A percentile compares a stretch with the other conserved stretches of the same genome.
Evolutionary conservation across 768 basidiomycete genomes (phyloP).

Genomic region (Hypholoma fasciculare): DNA sequence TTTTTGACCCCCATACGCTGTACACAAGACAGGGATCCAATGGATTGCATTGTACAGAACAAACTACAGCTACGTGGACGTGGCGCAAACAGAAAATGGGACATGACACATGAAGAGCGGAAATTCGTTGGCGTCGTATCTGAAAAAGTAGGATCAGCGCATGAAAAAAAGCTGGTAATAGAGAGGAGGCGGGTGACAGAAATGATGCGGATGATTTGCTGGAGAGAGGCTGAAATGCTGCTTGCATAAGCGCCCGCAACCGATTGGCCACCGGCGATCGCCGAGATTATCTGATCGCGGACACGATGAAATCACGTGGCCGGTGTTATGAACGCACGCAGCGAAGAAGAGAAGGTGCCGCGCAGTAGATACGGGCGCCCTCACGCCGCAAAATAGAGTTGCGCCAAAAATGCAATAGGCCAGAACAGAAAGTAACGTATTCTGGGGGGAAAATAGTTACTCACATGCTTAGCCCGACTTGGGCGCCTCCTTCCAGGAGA

Average conservation of each 20-base stretch:
- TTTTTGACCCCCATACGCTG: no score
- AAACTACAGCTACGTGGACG: slow-evolving; percentile 10
- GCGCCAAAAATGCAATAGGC: background rate
- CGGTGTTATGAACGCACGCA: background rate
- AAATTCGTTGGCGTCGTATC: background rate
- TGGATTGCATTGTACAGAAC: slow-evolving; percentile 8
- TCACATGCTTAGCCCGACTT: slow-evolving; percentile 42
- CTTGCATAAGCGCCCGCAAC: background rate
- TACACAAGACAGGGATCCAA: background rate
- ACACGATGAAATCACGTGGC: background rate
- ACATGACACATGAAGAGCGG: background rate
- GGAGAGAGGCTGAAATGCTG: no score
- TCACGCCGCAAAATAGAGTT: background rate
- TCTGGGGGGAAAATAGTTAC: background rate
- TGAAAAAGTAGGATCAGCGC: background rate
- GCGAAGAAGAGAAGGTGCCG: no score
- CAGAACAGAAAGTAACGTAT: no score
- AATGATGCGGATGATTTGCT: no score
- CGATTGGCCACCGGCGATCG: background rate
- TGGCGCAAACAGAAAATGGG: slow-evolving; percentile 4
- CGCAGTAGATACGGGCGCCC: background rate
- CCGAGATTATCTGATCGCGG: background rate
- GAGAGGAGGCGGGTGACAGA: no score
- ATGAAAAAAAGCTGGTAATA: background rate
- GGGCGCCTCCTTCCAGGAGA: slow-evolving; percentile 89